phyloP scores from a whole-genome alignment of 169 alveolate genomes.

The Perkinsus olseni region DNA sequence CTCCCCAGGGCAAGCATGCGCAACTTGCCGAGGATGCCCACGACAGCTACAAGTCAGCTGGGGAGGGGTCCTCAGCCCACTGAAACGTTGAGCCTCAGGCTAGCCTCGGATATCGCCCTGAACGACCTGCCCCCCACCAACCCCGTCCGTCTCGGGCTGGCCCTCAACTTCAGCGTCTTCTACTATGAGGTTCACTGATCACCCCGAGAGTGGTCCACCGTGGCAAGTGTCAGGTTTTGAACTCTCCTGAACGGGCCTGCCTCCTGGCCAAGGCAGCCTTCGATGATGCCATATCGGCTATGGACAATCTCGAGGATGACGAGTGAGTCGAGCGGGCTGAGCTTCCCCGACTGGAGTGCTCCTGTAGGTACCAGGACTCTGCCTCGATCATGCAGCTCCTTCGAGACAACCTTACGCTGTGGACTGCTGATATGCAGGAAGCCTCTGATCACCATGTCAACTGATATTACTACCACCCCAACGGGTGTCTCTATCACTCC shows the following conservation, averaged over 20 bases:
- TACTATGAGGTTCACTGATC: slow-evolving; percentile 73
- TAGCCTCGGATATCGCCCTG: slow-evolving; percentile 83
- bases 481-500: no score
- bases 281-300: slow-evolving; percentile 44
- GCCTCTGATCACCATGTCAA: not conserved
- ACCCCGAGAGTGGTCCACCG: no score
- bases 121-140: slow-evolving; percentile 60
- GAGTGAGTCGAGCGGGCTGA: slow-evolving; percentile 29
- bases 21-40: slow-evolving; percentile 7
- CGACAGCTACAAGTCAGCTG: not conserved
- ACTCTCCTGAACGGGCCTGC: slow-evolving; percentile 73
- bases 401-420: slow-evolving; percentile 71
- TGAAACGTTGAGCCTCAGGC: not conserved
- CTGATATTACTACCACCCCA: not conserved
- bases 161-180: slow-evolving; percentile 71
- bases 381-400: slow-evolving; percentile 69
- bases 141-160: slow-evolving; percentile 70
- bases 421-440: slow-evolving; percentile 59
- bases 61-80: not conserved
- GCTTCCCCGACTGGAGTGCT: no score
- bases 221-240: slow-evolving; percentile 54
- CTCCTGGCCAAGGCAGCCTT: slow-evolving; percentile 58
- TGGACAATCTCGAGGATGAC: slow-evolving; percentile 44
- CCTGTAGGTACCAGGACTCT: slow-evolving; percentile 38
- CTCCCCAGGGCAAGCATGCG: not conserved